phyloP scores from a whole-genome alignment of 352 stramenopile species.

The Phytophthora megakarya region DNA sequence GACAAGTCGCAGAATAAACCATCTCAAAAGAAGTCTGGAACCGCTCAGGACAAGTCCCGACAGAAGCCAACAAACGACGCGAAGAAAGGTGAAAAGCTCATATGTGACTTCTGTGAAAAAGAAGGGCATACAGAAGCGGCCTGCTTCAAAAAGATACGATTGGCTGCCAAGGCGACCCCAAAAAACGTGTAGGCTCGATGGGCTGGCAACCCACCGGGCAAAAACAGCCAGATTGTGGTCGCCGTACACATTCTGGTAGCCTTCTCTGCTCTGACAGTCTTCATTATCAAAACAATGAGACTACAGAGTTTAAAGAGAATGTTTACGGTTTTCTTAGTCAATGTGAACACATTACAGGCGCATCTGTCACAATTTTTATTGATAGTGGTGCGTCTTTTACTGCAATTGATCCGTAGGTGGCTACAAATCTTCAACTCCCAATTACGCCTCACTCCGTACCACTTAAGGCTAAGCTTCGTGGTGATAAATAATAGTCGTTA shows the following conservation, averaged over 20 bases:
- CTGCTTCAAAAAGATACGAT: constrained; percentile 14
- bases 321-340: constrained; percentile 13
- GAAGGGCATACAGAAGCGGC: not conserved
- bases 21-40: too few relatives aligned
- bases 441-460: not conserved
- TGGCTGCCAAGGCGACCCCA: not conserved
- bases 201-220: constrained; percentile 10
- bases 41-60: not conserved
- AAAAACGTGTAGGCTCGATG: constrained; percentile 16
- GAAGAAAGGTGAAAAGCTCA: not conserved
- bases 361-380: constrained; percentile 7
- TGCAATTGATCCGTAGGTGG: not conserved
- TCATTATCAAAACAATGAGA: not conserved
- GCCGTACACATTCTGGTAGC: constrained; percentile 6
- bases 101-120: not conserved
- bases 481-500: not conserved
- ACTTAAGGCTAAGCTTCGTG: not conserved
- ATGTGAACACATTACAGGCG: not conserved
- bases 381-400: constrained; percentile 14
- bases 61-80: not conserved
- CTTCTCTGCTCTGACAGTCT: not conserved
- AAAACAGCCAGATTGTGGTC: not conserved
- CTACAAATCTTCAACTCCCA: not conserved
- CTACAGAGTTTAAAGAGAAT: not conserved
- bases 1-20: not conserved